phyloP scores from a whole-genome alignment of 2,329 filamentous ascomycete genomes.

The Colletotrichum kahawae region DNA sequence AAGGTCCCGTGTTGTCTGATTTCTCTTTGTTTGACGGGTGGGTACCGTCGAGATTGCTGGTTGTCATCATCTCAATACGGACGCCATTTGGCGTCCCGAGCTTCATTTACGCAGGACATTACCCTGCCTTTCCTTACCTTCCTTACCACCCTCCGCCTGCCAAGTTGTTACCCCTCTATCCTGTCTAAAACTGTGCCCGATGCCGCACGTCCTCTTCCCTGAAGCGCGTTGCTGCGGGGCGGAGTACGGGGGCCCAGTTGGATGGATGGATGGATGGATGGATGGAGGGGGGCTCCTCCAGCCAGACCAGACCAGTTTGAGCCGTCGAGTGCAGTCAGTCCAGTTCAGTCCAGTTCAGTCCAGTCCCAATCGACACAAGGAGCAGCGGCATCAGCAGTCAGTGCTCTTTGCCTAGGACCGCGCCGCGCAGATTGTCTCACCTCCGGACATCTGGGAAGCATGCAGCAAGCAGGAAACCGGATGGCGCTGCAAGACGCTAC shows the following conservation, averaged over 20 bases:
- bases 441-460: neutral
- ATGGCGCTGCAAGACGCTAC: neutral
- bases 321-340: neutral
- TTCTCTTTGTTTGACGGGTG: neutral
- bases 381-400: neutral
- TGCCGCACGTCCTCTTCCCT: slow-evolving; percentile 10
- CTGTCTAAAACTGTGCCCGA: slow-evolving; percentile 9
- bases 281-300: neutral
- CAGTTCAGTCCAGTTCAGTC: neutral
- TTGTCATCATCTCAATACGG: neutral
- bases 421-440: slow-evolving; percentile 14
- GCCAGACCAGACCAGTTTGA: neutral
- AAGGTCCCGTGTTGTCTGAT: neutral
- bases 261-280: neutral
- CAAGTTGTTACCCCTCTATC: slow-evolving; percentile 12
- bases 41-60: neutral
- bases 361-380: neutral
- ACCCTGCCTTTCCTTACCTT: neutral
- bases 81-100: neutral
- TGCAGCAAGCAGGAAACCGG: neutral
- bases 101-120: slow-evolving; percentile 7
- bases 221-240: slow-evolving; percentile 8
- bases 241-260: neutral
- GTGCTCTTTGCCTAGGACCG: slow-evolving; percentile 1
- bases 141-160: neutral